Conservation (phyloP, 116 monocot genomes). For the Phalaenopsis hybrid region DNA sequence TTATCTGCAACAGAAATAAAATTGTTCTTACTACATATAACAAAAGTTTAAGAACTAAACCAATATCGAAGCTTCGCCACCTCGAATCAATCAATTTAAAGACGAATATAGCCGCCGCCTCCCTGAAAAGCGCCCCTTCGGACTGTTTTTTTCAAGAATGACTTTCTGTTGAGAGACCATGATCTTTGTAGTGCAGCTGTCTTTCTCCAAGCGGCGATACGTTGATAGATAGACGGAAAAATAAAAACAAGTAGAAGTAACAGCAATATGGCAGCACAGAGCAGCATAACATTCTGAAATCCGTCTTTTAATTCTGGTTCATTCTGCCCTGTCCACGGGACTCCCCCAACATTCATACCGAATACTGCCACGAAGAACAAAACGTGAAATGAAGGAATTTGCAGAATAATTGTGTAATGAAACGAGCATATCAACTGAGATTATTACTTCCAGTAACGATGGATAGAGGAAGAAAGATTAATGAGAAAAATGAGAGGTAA, state of each 20-base stretch:
- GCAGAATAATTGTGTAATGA: not conserved
- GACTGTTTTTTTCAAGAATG: slow-evolving; percentile 28
- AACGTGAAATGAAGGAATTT: not conserved
- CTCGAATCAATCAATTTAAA: slow-evolving; percentile 15
- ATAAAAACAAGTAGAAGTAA: slow-evolving; percentile 54
- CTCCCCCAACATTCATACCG: slow-evolving; percentile 97
- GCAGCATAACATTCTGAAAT: slow-evolving; percentile 64
- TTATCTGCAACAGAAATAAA: not conserved
- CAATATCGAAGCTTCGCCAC: not conserved
- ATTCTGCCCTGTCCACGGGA: slow-evolving; percentile 87
- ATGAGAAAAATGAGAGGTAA: slow-evolving; percentile 81
- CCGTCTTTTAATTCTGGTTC: slow-evolving; percentile 47
- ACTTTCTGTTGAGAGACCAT: slow-evolving; percentile 43
- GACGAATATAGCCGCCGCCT: slow-evolving; percentile 19
- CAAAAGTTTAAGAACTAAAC: not conserved
- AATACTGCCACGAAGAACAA: slow-evolving; percentile 44
- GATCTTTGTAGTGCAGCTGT: slow-evolving; percentile 26
- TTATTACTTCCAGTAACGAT: slow-evolving; percentile 80
- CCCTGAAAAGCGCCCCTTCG: slow-evolving; percentile 16
- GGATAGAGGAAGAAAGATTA: slow-evolving; percentile 90
- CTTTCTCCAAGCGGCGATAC: slow-evolving; percentile 46
- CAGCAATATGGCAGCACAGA: slow-evolving; percentile 55
- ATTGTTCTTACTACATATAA: not conserved
- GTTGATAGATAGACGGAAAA: slow-evolving; percentile 48
- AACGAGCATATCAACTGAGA: not conserved